Base-by-base conservation (phyloP, 768 basidiomycete species). In the Hortiboletus campestris region DNA sequence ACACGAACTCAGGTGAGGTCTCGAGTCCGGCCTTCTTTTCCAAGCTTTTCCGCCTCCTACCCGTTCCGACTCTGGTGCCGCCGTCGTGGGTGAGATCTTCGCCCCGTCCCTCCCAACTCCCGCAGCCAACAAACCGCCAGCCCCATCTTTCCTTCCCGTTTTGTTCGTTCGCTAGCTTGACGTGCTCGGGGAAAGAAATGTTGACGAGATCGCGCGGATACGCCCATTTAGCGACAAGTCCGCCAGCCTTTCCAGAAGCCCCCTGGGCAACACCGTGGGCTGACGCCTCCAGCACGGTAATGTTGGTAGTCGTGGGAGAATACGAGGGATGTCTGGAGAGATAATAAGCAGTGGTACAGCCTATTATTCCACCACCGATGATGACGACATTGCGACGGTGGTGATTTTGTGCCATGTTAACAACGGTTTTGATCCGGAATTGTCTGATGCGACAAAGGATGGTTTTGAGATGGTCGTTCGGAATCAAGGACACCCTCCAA, bases 311-410 rank as follows among this genome's bases (percentile, higher is more conserved):
- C 11, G 72, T 56, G 4, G 74, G 56, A 16, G 74, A 63, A 62
- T 78, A 83, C 10, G 69, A 72, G 4, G 82, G 80, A 57, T 87
- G 84, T 22, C 77, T 77, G 14, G 86, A 74, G 49, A 92, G 77
- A 69, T 89, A 93, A 74, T 90, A 94, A 14, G 91, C 91, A 0
- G 86, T 89, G 1, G 86, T 87, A 55, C 86, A 85, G 10, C 93
- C 93, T 39, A 94, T 88, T 61, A 94, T 93, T 0, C 93, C 93
- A 20, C 86, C 93, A 28, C 93, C 92, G 57, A 95, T 78, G 56
- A 95, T 82, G 31, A 90, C 80, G 51, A 94, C 85, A 46, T 82
- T 62, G 40, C 57, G 25, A 25, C 6, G 63, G 40, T 66, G 52
- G 20, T 51, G 56, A 2, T 45, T 28, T 44, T 62, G 57, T 22